These are phyloP conservation scores for Talaromyces funiculosus DNA, from an alignment of 2,329 filamentous ascomycete genomes.

Conservation along the genomic window DNA sequence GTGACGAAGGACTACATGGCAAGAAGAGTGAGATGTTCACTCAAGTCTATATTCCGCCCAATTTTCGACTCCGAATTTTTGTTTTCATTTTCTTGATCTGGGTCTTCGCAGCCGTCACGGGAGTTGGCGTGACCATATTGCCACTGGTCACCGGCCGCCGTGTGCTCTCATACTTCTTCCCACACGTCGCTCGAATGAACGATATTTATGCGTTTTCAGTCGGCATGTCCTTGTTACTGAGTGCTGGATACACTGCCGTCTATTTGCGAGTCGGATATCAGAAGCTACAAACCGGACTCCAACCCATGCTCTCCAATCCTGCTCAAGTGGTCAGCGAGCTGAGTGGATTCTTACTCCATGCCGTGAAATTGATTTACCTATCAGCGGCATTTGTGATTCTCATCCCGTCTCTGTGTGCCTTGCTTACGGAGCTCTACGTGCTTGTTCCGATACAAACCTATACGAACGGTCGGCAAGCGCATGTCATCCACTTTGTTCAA, in stretches of 20 bases:
- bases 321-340: slow-evolving; percentile 22
- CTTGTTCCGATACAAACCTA: slow-evolving; percentile 82
- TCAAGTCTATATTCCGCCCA: slow-evolving; percentile 75
- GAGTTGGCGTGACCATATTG: slow-evolving; percentile 76
- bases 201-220: slow-evolving; percentile 95
- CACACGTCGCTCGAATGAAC: slow-evolving; percentile 69
- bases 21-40: slow-evolving; percentile 59
- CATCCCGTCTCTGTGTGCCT: slow-evolving; percentile 72
- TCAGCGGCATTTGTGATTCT: slow-evolving; percentile 69
- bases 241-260: slow-evolving; percentile 56
- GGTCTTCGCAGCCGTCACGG: slow-evolving; percentile 84
- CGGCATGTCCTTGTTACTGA: slow-evolving; percentile 75
- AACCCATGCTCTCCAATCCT: slow-evolving; percentile 27
- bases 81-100: slow-evolving; percentile 86
- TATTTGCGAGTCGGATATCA: slow-evolving; percentile 35
- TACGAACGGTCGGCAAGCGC: slow-evolving; percentile 39
- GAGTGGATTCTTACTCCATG: slow-evolving; percentile 23
- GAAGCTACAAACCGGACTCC: slow-evolving; percentile 21
- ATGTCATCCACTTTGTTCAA: slow-evolving; percentile 72
- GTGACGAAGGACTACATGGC: slow-evolving; percentile 53
- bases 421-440: slow-evolving; percentile 81
- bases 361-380: slow-evolving; percentile 62
- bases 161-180: slow-evolving; percentile 68
- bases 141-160: slow-evolving; percentile 79
- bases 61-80: slow-evolving; percentile 73